phyloP scores from a whole-genome alignment of 768 basidiomycete genomes.

The Pleurotus giganteus region DNA sequence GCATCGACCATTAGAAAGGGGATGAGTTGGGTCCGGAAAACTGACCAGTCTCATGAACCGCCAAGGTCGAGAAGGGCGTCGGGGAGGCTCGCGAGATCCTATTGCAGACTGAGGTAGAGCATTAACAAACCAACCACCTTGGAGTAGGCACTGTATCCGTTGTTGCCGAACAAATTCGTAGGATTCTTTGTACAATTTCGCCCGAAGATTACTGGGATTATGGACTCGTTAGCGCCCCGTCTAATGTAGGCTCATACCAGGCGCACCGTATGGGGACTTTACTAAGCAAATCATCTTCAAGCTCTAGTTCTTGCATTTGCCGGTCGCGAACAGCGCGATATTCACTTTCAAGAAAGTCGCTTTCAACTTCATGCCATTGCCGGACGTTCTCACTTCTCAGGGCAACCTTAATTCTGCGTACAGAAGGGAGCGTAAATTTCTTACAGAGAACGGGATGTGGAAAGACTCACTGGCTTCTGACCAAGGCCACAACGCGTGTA shows the following conservation, averaged over 20 bases:
- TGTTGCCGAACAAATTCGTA: slow-evolving; percentile 89
- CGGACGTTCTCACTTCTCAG: slow-evolving; percentile 71
- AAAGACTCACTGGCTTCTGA: slow-evolving; percentile 76
- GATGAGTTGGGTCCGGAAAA: background rate
- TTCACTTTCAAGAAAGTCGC: slow-evolving; percentile 76
- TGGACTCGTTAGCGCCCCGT: slow-evolving; percentile 11
- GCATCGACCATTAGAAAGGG: slow-evolving; percentile 8
- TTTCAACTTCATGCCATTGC: slow-evolving; percentile 82
- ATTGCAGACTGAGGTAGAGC: slow-evolving; percentile 56
- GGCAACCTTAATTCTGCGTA: slow-evolving; percentile 68
- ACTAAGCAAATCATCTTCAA: slow-evolving; percentile 83
- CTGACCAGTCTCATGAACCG: slow-evolving; percentile 82
- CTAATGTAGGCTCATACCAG: background rate
- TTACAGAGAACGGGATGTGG: background rate
- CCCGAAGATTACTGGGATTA: slow-evolving; percentile 71
- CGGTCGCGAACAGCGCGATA: slow-evolving; percentile 84
- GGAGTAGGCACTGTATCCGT: slow-evolving; percentile 81
- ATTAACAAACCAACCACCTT: slow-evolving; percentile 92
- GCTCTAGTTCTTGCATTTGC: slow-evolving; percentile 88
- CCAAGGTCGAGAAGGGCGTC: slow-evolving; percentile 70
- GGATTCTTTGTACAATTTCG: slow-evolving; percentile 85
- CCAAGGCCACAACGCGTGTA: slow-evolving; percentile 70
- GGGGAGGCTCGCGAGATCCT: slow-evolving; percentile 44
- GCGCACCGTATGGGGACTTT: slow-evolving; percentile 83
- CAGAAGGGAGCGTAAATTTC: background rate